Evolutionary conservation across 345 rosid genomes (phyloP), one percentile per base, ranked within the genome.

Genomic region (Streptanthus diversifolius): DNA sequence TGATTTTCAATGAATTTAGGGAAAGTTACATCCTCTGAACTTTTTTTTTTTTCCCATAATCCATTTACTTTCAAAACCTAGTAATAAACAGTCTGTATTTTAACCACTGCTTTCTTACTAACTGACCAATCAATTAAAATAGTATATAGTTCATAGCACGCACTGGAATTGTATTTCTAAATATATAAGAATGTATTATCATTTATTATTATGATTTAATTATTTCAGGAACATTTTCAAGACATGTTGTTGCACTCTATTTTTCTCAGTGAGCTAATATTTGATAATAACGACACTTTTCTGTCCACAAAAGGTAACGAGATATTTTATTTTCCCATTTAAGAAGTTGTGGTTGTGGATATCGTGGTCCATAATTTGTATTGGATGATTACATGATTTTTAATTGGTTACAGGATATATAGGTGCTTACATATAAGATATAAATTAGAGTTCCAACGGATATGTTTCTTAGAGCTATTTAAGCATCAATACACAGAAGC

Each of bases 1-100:
- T 27, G 2, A 17, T 11, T 58, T 68, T 41, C 68, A 75, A 68
- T 68, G 39, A 68, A 68, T 75, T 75, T 30, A 68, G 69, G 47
- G 68, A 68, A 74, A 68, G 63, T 68, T 68, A 14, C 54, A 58
- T 67, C 56, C 63, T 59, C 52, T 68, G 15, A 41, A 14, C 32
- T 5, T 8, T 33, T 10, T 9, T 7, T 65, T 19, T 48, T 52
- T 35, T 55, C 8, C 43, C 8, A 12, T 5, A 6, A 5, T 35
- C 8, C 25, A 53, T 35, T 44, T 45, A 47, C 24, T 64, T 70
- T 2, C 13, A 63, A 36, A 32, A 36, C 19, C 4, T 24, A 41
- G 7, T 47, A 35, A 14, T 19, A 66, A 24, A 1, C 40, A 29
- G 7, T 54, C 8, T 40, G 8, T 40, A 13, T 13, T 54, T 40